Conservation (phyloP, 371 early-diverging fungal genomes). For the Smittium culicis region DNA sequence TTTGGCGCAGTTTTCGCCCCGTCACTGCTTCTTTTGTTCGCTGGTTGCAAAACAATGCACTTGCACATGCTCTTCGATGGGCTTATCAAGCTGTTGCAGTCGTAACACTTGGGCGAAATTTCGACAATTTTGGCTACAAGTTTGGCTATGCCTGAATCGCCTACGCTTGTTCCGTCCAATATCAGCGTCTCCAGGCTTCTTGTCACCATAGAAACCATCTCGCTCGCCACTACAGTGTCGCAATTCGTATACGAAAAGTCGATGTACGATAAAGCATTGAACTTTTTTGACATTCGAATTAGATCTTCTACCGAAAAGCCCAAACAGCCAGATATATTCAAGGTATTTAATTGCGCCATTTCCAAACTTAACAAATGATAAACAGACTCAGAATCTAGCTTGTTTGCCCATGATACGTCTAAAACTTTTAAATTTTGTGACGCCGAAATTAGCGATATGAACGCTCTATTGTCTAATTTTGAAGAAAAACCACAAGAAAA, state of each 20-base stretch:
- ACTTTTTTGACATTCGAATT: background rate
- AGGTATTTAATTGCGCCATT: background rate
- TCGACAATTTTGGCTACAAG: background rate
- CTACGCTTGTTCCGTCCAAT: constrained; percentile 2
- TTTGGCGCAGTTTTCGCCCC: background rate
- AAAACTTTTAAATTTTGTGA: constrained; percentile 6
- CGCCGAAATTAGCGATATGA: background rate
- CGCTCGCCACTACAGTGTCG: constrained; percentile 4
- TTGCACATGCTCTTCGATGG: background rate
- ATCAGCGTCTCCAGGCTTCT: background rate
- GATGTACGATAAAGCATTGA: background rate
- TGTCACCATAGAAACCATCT: background rate
- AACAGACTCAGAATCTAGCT: constrained; percentile 2
- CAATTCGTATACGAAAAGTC: background rate
- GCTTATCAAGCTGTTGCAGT: background rate
- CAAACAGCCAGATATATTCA: constrained; percentile 9
- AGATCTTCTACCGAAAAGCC: constrained; percentile 8
- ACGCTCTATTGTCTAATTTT: background rate
- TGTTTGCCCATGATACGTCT: background rate
- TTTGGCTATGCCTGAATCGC: background rate
- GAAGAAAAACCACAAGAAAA: constrained; percentile 7
- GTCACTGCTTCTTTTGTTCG: background rate
- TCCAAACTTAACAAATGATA: background rate
- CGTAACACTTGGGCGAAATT: background rate
- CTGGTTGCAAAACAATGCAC: background rate